Conservation (phyloP, 176 grass and related monocot species). For the Bonia amplexicaulis region DNA sequence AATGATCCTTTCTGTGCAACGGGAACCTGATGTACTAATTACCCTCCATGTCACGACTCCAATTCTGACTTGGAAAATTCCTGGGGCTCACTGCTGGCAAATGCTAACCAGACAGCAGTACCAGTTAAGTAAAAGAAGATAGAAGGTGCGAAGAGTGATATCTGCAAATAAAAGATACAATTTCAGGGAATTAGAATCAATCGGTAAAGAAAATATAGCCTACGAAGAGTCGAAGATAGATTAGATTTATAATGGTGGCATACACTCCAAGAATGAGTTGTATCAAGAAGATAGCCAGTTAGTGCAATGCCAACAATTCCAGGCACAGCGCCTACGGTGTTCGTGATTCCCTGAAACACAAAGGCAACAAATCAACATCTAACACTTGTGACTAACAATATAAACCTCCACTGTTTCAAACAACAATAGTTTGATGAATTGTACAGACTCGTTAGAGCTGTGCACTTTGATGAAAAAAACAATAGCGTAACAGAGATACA, state of each 20-base stretch:
- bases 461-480: neutral
- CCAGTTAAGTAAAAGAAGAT: conserved; percentile 98
- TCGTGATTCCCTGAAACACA: conserved; percentile 78
- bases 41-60: neutral
- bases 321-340: conserved; percentile 80
- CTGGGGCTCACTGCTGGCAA: conserved; percentile 84
- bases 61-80: conserved; percentile 42
- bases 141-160: conserved; percentile 87
- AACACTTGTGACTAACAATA: neutral
- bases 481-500: neutral
- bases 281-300: conserved; percentile 88
- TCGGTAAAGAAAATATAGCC: neutral
- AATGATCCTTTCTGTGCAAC: neutral
- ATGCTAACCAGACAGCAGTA: conserved; percentile 78
- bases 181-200: neutral
- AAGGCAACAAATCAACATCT: conserved; percentile 8
- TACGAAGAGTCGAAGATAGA: neutral
- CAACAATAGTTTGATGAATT: neutral
- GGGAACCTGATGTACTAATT: neutral
- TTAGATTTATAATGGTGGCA: conserved; percentile 25
- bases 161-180: conserved; percentile 32
- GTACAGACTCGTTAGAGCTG: neutral
- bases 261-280: conserved; percentile 98
- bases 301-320: conserved; percentile 80
- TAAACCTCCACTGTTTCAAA: neutral